phyloP scores from a whole-genome alignment of 805 yeast species.

The Starmerella roubikii region DNA sequence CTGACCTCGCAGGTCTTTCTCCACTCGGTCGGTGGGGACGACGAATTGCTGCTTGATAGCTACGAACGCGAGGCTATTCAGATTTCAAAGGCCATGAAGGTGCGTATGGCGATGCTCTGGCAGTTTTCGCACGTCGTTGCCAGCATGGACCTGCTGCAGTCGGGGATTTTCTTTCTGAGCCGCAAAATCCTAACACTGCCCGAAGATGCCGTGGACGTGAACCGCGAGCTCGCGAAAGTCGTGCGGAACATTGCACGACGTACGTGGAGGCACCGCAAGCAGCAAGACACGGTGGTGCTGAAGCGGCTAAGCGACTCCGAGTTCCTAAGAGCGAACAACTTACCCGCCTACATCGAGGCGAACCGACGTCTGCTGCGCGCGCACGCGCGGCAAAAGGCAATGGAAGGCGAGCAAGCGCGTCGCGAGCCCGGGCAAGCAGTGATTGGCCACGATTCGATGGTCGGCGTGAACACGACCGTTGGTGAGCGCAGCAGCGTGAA shows the following conservation, averaged over 20 bases:
- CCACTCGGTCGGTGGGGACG: slow-evolving; percentile 20
- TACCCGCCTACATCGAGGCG: slow-evolving; percentile 78
- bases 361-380: slow-evolving; percentile 60
- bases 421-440: slow-evolving; percentile 38
- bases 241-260: slow-evolving; percentile 81
- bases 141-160: slow-evolving; percentile 60
- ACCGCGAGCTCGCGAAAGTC: slow-evolving; percentile 26
- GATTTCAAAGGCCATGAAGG: slow-evolving; percentile 54
- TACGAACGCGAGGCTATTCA: slow-evolving; percentile 57
- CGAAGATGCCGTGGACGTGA: slow-evolving; percentile 18
- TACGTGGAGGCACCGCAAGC: slow-evolving; percentile 67
- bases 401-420: slow-evolving; percentile 4
- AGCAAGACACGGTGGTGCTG: slow-evolving; percentile 51
- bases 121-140: slow-evolving; percentile 65
- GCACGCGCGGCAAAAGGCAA: slow-evolving; percentile 30
- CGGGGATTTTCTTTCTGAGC: slow-evolving; percentile 57
- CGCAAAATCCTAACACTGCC: slow-evolving; percentile 41
- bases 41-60: slow-evolving; percentile 45
- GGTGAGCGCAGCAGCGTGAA: slow-evolving; percentile 81
- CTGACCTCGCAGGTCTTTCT: slow-evolving; percentile 50
- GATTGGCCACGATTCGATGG: slow-evolving; percentile 74
- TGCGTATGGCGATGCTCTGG: slow-evolving; percentile 86
- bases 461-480: slow-evolving; percentile 52
- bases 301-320: slow-evolving; percentile 37
- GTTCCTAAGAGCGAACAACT: slow-evolving; percentile 65